These are phyloP conservation scores for Aspergillus pseudoterreus DNA, from an alignment of 2,329 filamentous ascomycete species.

Conservation along the genomic window DNA sequence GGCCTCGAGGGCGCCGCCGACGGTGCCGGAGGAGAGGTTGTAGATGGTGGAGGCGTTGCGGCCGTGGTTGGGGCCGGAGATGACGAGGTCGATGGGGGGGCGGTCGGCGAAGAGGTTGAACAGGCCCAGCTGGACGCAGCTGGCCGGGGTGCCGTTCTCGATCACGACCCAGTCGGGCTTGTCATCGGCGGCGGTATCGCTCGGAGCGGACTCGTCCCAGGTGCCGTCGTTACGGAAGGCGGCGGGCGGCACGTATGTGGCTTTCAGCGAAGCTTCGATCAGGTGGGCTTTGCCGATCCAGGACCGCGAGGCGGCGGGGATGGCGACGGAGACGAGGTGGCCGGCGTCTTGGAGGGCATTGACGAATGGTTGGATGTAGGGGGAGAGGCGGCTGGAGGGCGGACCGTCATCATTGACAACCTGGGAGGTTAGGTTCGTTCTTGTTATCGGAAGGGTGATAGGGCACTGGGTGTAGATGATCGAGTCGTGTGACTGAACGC, in stretches of 20 bases:
- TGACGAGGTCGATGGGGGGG: slow-evolving; percentile 67
- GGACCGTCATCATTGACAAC: slow-evolving; percentile 70
- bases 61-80: slow-evolving; percentile 75
- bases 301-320: slow-evolving; percentile 81
- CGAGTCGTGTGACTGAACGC: slow-evolving; percentile 7
- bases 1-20: slow-evolving; percentile 73
- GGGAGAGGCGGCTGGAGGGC: slow-evolving; percentile 66
- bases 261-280: slow-evolving; percentile 77
- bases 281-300: slow-evolving; percentile 98
- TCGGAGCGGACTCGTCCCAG: slow-evolving; percentile 37
- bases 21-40: slow-evolving; percentile 68
- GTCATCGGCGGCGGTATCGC: slow-evolving; percentile 17
- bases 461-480: background rate
- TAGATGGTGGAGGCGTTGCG: slow-evolving; percentile 76
- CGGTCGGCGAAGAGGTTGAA: slow-evolving; percentile 69
- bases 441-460: background rate
- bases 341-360: slow-evolving; percentile 65
- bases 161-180: slow-evolving; percentile 63
- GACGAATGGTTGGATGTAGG: slow-evolving; percentile 70
- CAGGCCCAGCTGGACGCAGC: slow-evolving; percentile 72
- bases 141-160: slow-evolving; percentile 71
- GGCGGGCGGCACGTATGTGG: slow-evolving; percentile 68
- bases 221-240: slow-evolving; percentile 53
- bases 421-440: slow-evolving; percentile 17
- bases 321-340: slow-evolving; percentile 79